phyloP scores from a whole-genome alignment of 768 basidiomycete genomes.

The Chalciporus chontae region DNA sequence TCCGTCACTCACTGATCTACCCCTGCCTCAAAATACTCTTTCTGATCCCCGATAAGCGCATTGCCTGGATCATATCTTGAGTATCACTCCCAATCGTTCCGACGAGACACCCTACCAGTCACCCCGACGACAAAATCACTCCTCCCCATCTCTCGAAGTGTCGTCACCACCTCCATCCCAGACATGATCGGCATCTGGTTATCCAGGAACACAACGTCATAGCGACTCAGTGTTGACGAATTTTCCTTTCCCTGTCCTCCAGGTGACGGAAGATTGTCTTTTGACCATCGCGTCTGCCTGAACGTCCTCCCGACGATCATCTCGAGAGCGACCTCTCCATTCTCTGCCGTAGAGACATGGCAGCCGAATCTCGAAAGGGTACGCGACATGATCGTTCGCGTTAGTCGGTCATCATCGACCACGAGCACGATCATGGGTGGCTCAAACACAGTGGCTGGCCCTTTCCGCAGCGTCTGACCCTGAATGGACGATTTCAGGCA shows the following conservation, averaged over 20 bases:
- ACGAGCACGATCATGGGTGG: constrained; percentile 64
- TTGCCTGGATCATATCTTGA: constrained; percentile 40
- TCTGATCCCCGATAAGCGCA: constrained; percentile 58
- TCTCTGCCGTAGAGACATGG: constrained; percentile 75
- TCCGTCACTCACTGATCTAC: constrained; percentile 58
- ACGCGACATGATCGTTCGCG: constrained; percentile 76
- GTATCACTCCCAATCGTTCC: background rate
- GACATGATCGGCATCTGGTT: constrained; percentile 87
- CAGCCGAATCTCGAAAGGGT: constrained; percentile 79
- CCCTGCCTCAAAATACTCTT: constrained; percentile 72
- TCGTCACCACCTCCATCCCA: constrained; percentile 64
- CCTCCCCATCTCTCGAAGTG: constrained; percentile 61
- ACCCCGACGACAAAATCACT: constrained; percentile 81
- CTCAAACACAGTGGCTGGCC: constrained; percentile 35
- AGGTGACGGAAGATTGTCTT: background rate
- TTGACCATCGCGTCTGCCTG: background rate
- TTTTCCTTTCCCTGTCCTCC: background rate
- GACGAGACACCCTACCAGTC: constrained; percentile 45
- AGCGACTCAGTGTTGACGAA: constrained; percentile 11
- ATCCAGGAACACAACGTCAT: constrained; percentile 51
- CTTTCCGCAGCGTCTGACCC: constrained; percentile 8
- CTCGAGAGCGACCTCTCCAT: constrained; percentile 74
- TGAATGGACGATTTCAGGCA: constrained; percentile 13
- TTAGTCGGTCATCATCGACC: constrained; percentile 80
- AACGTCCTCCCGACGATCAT: constrained; percentile 51